These are phyloP conservation scores for Pythium vanterpoolii DNA, from an alignment of 352 stramenopile genomes.

Conservation along the genomic window DNA sequence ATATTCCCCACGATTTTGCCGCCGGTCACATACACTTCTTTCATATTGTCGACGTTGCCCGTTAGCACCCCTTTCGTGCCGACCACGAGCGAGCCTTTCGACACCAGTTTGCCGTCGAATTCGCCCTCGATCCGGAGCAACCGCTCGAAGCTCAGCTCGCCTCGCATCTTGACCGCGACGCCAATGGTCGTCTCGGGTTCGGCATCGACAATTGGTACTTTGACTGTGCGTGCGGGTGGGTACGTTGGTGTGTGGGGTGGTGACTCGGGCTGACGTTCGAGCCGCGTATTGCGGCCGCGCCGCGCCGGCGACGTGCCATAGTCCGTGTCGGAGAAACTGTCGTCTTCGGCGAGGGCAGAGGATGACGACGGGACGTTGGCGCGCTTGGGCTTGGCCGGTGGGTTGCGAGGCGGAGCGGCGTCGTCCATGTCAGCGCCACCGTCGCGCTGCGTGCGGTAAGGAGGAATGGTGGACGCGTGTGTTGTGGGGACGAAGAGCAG, in stretches of 20 bases:
- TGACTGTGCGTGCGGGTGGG: conserved; percentile 34
- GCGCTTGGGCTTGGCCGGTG: conserved; percentile 73
- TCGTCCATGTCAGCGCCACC: conserved; percentile 53
- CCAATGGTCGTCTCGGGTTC: conserved; percentile 83
- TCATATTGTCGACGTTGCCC: conserved; percentile 85
- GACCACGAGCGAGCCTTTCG: conserved; percentile 86
- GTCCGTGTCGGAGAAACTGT: conserved; percentile 61
- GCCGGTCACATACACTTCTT: conserved; percentile 83
- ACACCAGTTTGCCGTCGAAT: conserved; percentile 88
- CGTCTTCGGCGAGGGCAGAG: conserved; percentile 41
- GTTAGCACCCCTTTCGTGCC: conserved; percentile 76
- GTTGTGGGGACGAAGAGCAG: too few species aligned
- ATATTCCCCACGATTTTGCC: conserved; percentile 88
- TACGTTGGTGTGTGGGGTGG: conserved; percentile 67
- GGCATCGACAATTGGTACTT: conserved; percentile 69
- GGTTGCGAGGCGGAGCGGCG: conserved; percentile 40
- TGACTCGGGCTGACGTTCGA: conserved; percentile 46
- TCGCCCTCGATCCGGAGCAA: conserved; percentile 88
- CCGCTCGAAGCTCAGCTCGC: conserved; percentile 87
- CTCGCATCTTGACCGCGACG: conserved; percentile 84
- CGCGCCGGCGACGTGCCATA: conserved; percentile 56
- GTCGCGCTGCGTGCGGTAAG: conserved; percentile 25
- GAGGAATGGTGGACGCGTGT: conserved; percentile 27
- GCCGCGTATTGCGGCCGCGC: conserved; percentile 51
- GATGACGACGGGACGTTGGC: conserved; percentile 42